Evolutionary conservation across 2,329 filamentous ascomycete genomes (phyloP).

Genomic region (Trichoderma atroviride): DNA sequence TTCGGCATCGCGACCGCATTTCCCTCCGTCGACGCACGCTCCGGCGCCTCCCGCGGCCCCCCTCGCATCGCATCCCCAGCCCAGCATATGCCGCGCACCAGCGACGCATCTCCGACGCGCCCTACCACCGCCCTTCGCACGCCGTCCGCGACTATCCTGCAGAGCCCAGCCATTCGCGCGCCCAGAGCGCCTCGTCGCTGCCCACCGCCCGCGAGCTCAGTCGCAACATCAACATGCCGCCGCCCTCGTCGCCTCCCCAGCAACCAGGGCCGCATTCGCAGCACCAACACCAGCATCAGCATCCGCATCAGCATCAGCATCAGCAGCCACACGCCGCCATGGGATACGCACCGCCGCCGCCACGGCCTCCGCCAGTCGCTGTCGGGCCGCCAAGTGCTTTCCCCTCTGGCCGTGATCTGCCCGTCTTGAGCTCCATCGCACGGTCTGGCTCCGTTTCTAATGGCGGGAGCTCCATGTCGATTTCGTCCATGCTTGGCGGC

Average conservation of each 20-base stretch:
- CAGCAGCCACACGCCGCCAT: slow-evolving; percentile 40
- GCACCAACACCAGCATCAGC: slow-evolving; percentile 36
- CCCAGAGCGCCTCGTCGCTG: slow-evolving; percentile 49
- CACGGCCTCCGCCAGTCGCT: slow-evolving; percentile 47
- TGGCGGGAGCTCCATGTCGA: slow-evolving; percentile 59
- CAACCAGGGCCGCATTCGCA: slow-evolving; percentile 38
- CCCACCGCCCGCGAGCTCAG: slow-evolving; percentile 42
- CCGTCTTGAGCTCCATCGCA: slow-evolving; percentile 53
- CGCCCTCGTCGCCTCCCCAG: slow-evolving; percentile 46
- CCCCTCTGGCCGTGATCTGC: slow-evolving; percentile 54
- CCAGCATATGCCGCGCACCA: slow-evolving; percentile 39
- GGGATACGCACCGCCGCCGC: slow-evolving; percentile 50
- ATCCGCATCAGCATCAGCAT: slow-evolving; percentile 36
- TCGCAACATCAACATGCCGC: slow-evolving; percentile 52
- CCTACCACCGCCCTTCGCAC: slow-evolving; percentile 42
- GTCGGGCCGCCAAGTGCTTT: slow-evolving; percentile 51
- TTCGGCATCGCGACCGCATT: slow-evolving; percentile 4
- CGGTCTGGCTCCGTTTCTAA: slow-evolving; percentile 46
- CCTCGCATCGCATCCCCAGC: slow-evolving; percentile 23
- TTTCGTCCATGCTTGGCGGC: slow-evolving; percentile 62
- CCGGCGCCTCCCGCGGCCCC: slow-evolving; percentile 30
- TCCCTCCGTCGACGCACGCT: slow-evolving; percentile 25
- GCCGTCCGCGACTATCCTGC: slow-evolving; percentile 38
- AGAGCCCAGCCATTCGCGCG: slow-evolving; percentile 45
- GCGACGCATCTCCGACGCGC: slow-evolving; percentile 49